These are phyloP conservation scores for Boletus coccyginus DNA, from an alignment of 768 basidiomycete species.

Conservation along the genomic window DNA sequence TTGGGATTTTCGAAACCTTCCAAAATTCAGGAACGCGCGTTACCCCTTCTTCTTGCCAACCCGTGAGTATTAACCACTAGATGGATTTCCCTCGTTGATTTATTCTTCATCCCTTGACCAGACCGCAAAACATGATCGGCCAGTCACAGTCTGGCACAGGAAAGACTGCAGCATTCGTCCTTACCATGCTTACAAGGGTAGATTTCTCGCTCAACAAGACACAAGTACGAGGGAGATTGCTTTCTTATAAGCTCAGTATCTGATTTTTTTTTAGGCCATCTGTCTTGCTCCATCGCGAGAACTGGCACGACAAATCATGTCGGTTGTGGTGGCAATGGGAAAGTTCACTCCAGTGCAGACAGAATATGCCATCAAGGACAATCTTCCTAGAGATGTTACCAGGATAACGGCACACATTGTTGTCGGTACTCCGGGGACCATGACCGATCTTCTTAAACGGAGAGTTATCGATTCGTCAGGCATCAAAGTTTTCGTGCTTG, in stretches of 20 bases:
- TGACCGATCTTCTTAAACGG: conserved; percentile 79
- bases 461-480: conserved; percentile 75
- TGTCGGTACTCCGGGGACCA: conserved; percentile 95
- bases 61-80: conserved; percentile 56
- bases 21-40: conserved; percentile 96
- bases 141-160: conserved; percentile 99
- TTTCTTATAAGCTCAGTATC: neutral
- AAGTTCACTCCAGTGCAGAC: conserved; percentile 92
- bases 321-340: conserved; percentile 90
- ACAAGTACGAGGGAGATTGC: conserved; percentile 52
- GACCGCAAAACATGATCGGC: conserved; percentile 98
- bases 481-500: conserved; percentile 91
- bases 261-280: conserved; percentile 59
- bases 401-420: conserved; percentile 85
- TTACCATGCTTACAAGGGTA: conserved; percentile 95
- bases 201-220: conserved; percentile 81
- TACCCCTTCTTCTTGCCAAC: conserved; percentile 85
- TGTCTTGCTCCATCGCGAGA: conserved; percentile 98
- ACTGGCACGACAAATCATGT: conserved; percentile 96
- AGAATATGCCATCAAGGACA: conserved; percentile 93
- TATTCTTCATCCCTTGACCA: conserved; percentile 31
- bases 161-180: conserved; percentile 96
- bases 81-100: conserved; percentile 1
- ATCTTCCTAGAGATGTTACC: conserved; percentile 61
- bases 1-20: conserved; percentile 98